phyloP scores from a whole-genome alignment of 2,329 filamentous ascomycete species.

The Colletotrichum sp. region DNA sequence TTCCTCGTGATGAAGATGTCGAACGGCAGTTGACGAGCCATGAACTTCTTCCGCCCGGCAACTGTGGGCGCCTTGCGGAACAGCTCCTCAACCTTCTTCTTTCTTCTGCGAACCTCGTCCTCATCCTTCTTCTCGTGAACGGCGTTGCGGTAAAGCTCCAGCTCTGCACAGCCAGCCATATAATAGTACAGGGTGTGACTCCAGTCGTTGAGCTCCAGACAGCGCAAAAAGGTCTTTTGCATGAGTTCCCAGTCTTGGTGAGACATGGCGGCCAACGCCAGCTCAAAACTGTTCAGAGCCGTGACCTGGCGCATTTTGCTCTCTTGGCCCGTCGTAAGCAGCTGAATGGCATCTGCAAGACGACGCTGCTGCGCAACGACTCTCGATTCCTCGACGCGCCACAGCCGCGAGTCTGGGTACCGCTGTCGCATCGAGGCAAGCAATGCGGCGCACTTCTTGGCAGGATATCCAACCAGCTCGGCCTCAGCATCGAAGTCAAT shows the following conservation, averaged over 20 bases:
- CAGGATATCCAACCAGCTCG: constrained; percentile 75
- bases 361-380: constrained; percentile 72
- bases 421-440: constrained; percentile 75
- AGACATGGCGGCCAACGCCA: constrained; percentile 79
- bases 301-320: constrained; percentile 88
- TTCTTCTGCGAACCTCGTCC: constrained; percentile 59
- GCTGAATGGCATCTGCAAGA: constrained; percentile 69
- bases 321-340: constrained; percentile 64
- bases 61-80: constrained; percentile 75
- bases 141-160: constrained; percentile 80
- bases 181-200: constrained; percentile 90
- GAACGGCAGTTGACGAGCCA: constrained; percentile 88
- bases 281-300: constrained; percentile 85
- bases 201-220: constrained; percentile 87
- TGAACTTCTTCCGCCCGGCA: constrained; percentile 86
- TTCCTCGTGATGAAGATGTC: constrained; percentile 87
- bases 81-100: constrained; percentile 70
- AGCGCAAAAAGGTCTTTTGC: constrained; percentile 75
- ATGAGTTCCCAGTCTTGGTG: constrained; percentile 78
- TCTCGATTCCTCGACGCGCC: constrained; percentile 87
- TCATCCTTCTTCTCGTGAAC: constrained; percentile 41
- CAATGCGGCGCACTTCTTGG: constrained; percentile 68
- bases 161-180: constrained; percentile 77
- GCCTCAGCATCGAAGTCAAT: constrained; percentile 57
- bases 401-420: constrained; percentile 84